Percentiles rank a stretch among this genome's conserved stretches.
phyloP scores from a whole-genome alignment of 768 basidiomycete species.

The Tulasnella sp. region DNA sequence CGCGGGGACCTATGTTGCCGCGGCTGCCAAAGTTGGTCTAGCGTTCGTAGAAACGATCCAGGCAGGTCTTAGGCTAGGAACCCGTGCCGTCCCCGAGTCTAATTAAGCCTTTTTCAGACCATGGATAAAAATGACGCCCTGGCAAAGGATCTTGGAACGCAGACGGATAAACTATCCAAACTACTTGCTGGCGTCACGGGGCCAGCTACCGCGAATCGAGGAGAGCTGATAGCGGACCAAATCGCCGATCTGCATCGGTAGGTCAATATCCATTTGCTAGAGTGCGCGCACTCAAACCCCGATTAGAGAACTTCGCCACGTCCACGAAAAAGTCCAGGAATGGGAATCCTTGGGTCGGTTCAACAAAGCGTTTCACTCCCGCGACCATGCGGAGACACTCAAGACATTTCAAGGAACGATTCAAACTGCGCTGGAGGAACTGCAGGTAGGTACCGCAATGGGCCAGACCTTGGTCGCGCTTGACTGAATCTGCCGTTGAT shows the following conservation, averaged over 20 bases:
- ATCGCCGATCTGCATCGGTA: neutral
- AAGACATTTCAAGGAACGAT: neutral
- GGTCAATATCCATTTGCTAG: neutral
- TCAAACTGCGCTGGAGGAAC: neutral
- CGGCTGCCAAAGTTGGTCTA: neutral
- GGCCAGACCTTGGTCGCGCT: no score
- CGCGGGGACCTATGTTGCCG: neutral
- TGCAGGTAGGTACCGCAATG: neutral
- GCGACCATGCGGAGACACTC: neutral
- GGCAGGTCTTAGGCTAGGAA: neutral
- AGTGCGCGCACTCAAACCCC: neutral
- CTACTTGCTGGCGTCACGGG: neutral
- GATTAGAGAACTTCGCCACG: neutral
- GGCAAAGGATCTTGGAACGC: neutral
- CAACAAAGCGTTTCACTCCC: neutral
- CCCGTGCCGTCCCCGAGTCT: neutral
- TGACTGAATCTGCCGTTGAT: neutral
- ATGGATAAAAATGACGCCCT: neutral
- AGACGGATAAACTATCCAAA: neutral
- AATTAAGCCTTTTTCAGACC: neutral
- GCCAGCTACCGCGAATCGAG: neutral
- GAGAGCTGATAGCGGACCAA: neutral
- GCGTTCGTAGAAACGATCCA: neutral
- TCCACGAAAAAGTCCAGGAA: neutral
- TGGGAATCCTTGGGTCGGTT: neutral